A percentile compares a stretch with the other conserved stretches of the same genome.
These are phyloP conservation scores for Phytophthora quininea DNA, from an alignment of 352 stramenopile species.

Conservation along the genomic window DNA sequence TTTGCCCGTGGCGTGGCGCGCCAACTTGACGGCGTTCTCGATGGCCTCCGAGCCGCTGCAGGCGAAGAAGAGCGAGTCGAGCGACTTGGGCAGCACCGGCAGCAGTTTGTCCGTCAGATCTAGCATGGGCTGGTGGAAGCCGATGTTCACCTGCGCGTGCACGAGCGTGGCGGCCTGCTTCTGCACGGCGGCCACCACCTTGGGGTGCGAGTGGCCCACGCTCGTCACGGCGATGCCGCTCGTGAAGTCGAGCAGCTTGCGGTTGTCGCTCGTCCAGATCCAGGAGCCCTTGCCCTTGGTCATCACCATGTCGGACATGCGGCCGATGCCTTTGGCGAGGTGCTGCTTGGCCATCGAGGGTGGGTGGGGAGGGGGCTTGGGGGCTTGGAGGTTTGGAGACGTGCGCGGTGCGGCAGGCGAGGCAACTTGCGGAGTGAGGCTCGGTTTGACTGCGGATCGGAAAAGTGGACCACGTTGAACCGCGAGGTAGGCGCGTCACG, in stretches of 20 bases:
- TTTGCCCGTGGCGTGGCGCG: constrained; percentile 90
- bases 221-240: constrained; percentile 93
- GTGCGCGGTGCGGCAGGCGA: constrained; percentile 16
- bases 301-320: constrained; percentile 89
- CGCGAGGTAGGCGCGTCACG: not conserved
- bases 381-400: not conserved
- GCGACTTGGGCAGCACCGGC: constrained; percentile 72
- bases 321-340: constrained; percentile 75
- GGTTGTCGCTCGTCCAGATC: constrained; percentile 86
- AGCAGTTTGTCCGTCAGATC: constrained; percentile 87
- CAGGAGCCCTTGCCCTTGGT: constrained; percentile 85
- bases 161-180: constrained; percentile 90
- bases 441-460: not conserved
- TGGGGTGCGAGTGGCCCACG: constrained; percentile 93
- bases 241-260: constrained; percentile 93
- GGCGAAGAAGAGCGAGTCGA: constrained; percentile 92
- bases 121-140: constrained; percentile 92
- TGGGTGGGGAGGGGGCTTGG: not conserved
- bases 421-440: constrained; percentile 37
- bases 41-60: constrained; percentile 92
- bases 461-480: constrained; percentile 24
- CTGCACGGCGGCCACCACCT: constrained; percentile 90
- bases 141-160: constrained; percentile 93
- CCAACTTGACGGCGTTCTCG: constrained; percentile 94
- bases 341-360: constrained; percentile 70